Evolutionary conservation across 192 early-diverging fungal species (phyloP).

Genomic region (Linnemannia zychae): DNA sequence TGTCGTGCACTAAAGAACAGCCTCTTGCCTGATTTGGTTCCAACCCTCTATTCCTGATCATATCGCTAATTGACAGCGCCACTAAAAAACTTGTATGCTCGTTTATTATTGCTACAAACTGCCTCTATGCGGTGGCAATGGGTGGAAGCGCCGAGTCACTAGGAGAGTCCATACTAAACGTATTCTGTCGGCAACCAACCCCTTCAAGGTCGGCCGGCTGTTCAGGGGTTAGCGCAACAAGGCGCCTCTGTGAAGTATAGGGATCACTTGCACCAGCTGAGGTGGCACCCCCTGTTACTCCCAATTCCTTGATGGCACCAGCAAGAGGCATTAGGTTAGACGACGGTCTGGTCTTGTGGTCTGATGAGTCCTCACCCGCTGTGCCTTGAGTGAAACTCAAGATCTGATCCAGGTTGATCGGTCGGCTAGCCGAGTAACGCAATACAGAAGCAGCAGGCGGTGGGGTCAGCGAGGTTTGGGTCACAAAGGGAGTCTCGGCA

Average conservation of each 20-base stretch:
- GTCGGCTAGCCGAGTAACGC: constrained; percentile 6
- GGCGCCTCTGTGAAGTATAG: background rate
- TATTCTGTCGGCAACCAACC: constrained; percentile 8
- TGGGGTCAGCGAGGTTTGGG: constrained; percentile 5
- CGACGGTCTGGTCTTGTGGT: background rate
- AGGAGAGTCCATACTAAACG: background rate
- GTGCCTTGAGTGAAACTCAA: background rate
- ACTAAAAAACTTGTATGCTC: background rate
- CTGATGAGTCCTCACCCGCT: background rate
- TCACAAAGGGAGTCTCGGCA: background rate
- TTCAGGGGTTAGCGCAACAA: constrained; percentile 9
- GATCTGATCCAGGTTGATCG: background rate
- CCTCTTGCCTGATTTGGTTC: background rate
- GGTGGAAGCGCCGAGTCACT: background rate
- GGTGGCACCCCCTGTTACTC: background rate
- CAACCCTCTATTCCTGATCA: background rate
- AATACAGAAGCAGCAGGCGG: constrained; percentile 13
- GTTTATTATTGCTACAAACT: background rate
- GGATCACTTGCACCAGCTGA: background rate
- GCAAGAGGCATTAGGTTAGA: constrained; percentile 6
- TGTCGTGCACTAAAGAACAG: background rate
- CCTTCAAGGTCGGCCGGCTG: constrained; percentile 12
- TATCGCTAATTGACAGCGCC: background rate
- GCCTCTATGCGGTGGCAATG: background rate
- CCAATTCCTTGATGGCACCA: constrained; percentile 11